Evolutionary conservation across 352 stramenopile species (phyloP).

Genomic region (Phytophthora pluvialis): DNA sequence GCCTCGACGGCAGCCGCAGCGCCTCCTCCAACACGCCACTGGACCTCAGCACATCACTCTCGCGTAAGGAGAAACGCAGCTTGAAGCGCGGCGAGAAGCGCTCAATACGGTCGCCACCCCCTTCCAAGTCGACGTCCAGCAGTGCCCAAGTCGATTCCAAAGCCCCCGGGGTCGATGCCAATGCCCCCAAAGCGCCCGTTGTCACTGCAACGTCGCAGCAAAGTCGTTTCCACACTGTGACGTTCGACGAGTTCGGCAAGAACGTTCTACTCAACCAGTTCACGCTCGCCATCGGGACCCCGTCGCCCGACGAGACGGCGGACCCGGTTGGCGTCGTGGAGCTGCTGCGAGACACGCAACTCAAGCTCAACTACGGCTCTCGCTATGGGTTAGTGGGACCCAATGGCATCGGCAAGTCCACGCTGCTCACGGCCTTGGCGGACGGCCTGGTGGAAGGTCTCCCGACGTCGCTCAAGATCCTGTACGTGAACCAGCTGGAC

Average conservation of each 20-base stretch:
- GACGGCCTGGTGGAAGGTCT: slow-evolving; percentile 82
- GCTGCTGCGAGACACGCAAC: slow-evolving; percentile 67
- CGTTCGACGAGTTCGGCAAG: slow-evolving; percentile 65
- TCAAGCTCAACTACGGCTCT: slow-evolving; percentile 77
- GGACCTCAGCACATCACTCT: slow-evolving; percentile 36
- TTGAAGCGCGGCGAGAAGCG: slow-evolving; percentile 34
- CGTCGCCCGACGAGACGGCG: slow-evolving; percentile 7
- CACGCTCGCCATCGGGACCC: slow-evolving; percentile 45
- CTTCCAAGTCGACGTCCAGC: slow-evolving; percentile 9
- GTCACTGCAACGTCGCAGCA: slow-evolving; percentile 56
- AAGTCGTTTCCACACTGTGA: slow-evolving; percentile 69
- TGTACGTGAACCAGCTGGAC: slow-evolving; percentile 75
- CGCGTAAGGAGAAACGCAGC: slow-evolving; percentile 56
- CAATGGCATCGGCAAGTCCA: slow-evolving; percentile 91
- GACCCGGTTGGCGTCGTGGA: slow-evolving; percentile 43
- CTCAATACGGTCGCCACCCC: slow-evolving; percentile 21
- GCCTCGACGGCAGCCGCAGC: slow-evolving; percentile 30
- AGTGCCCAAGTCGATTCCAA: slow-evolving; percentile 6
- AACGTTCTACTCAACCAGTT: slow-evolving; percentile 68
- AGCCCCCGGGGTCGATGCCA: neutral
- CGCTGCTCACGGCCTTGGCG: slow-evolving; percentile 92
- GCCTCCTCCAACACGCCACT: slow-evolving; percentile 38
- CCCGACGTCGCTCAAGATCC: slow-evolving; percentile 49
- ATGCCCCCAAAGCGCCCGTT: slow-evolving; percentile 12
- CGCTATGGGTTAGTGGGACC: slow-evolving; percentile 90